Conservation (phyloP, 2,329 filamentous ascomycete species). For the Monosporascus ibericus region DNA sequence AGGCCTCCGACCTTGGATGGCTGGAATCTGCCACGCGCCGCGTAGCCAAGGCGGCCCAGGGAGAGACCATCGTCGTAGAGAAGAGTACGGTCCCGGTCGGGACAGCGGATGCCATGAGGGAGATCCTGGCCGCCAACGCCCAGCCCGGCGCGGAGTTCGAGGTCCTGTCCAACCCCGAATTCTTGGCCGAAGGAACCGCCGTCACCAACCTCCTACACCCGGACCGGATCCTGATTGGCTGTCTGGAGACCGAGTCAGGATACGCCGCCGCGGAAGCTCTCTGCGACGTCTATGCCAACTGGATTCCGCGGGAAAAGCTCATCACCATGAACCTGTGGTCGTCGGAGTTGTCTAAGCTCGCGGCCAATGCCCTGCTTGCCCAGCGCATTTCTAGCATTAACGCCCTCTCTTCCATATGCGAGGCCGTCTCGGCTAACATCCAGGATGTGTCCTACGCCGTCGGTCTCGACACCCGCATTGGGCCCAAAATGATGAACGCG, state of each 20-base stretch:
- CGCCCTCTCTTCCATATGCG: constrained; percentile 73
- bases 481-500: constrained; percentile 66
- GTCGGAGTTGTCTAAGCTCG: constrained; percentile 72
- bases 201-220: constrained; percentile 64
- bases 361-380: constrained; percentile 73
- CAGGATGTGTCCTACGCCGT: constrained; percentile 63
- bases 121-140: constrained; percentile 47
- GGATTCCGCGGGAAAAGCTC: constrained; percentile 63
- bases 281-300: constrained; percentile 60
- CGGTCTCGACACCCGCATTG: constrained; percentile 66
- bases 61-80: constrained; percentile 70
- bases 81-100: constrained; percentile 76
- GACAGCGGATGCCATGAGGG: constrained; percentile 63
- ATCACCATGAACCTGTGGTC: constrained; percentile 70
- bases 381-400: constrained; percentile 80
- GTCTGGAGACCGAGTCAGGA: constrained; percentile 53
- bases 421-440: constrained; percentile 69
- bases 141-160: constrained; percentile 56
- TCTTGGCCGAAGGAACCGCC: constrained; percentile 72
- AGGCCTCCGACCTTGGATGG: constrained; percentile 65
- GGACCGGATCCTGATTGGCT: constrained; percentile 72
- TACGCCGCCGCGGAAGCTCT: constrained; percentile 57
- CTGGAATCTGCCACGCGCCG: constrained; percentile 64
- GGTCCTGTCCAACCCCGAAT: constrained; percentile 76
- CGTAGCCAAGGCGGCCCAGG: constrained; percentile 60